A percentile compares a stretch with the other conserved stretches of the same genome.
phyloP scores from a whole-genome alignment of 331 rosid genomes.

The Phaseolus coccineus region DNA sequence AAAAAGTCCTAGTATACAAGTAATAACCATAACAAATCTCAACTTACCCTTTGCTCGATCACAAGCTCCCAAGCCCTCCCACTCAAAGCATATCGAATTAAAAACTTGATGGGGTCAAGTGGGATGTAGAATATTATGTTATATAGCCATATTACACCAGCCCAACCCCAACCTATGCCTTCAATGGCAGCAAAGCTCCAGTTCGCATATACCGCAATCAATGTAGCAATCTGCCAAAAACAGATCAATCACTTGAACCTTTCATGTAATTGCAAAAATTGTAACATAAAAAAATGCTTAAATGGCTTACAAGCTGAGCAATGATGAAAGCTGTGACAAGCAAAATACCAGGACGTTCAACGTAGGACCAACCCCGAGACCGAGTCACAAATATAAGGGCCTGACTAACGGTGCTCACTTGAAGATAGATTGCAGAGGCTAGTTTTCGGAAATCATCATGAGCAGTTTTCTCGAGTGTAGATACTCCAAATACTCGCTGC shows the following conservation, averaged over 20 bases:
- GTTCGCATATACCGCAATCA: constrained; percentile 88
- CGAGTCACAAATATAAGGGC: constrained; percentile 93
- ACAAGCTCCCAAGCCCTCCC: constrained; percentile 98
- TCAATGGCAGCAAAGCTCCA: constrained; percentile 95
- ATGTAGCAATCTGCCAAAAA: constrained; percentile 77
- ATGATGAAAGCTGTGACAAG: constrained; percentile 73
- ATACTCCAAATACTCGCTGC: constrained; percentile 78
- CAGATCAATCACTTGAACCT: constrained; percentile 23
- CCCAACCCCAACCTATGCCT: constrained; percentile 99
- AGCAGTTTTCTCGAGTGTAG: constrained; percentile 81
- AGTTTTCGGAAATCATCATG: constrained; percentile 79
- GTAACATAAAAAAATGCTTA: background rate
- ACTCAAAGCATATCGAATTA: constrained; percentile 80
- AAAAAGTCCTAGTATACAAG: background rate
- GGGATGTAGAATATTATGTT: constrained; percentile 82
- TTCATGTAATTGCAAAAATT: background rate
- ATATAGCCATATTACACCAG: constrained; percentile 91
- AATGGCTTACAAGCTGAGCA: constrained; percentile 83
- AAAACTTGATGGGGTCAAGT: constrained; percentile 80
- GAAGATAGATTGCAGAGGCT: constrained; percentile 92
- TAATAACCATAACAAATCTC: background rate
- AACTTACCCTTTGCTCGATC: constrained; percentile 89
- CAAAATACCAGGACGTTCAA: constrained; percentile 87
- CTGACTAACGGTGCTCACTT: constrained; percentile 96
- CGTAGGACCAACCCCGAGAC: constrained; percentile 89